phyloP scores from a whole-genome alignment of 305 asterid species.

The Stenogyne calaminthoides region DNA sequence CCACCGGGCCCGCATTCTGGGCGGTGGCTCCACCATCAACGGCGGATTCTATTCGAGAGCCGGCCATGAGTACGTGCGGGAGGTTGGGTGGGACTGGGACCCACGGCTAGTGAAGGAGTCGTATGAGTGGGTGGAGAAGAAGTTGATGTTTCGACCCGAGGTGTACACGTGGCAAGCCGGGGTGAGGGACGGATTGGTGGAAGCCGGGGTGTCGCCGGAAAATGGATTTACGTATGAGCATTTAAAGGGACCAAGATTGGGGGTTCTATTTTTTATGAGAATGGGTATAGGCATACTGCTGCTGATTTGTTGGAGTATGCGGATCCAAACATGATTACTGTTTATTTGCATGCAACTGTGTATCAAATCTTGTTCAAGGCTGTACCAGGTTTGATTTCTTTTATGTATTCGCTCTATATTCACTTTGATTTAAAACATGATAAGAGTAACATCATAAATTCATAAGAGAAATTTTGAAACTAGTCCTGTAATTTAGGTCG shows the following conservation, averaged over 20 bases:
- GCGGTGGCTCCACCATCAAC: too few relatives aligned
- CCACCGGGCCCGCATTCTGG: too few relatives aligned
- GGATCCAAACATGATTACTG: conserved; percentile 38
- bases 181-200: conserved; percentile 59
- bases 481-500: too few relatives aligned
- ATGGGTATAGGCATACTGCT: too few relatives aligned
- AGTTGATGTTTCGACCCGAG: conserved; percentile 58
- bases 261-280: conserved; percentile 58
- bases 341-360: conserved; percentile 61
- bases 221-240: conserved; percentile 60
- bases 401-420: too few relatives aligned
- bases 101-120: conserved; percentile 49
- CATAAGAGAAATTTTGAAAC: too few relatives aligned
- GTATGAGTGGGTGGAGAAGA: conserved; percentile 71
- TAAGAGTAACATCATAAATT: too few relatives aligned
- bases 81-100: conserved; percentile 66
- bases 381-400: conserved; percentile 31
- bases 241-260: conserved; percentile 67
- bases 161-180: conserved; percentile 67
- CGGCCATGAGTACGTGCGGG: conserved; percentile 26
- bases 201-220: conserved; percentile 56
- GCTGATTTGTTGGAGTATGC: conserved; percentile 75
- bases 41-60: too few relatives aligned
- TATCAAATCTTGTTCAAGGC: conserved; percentile 51
- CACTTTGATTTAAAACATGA: too few relatives aligned